phyloP scores from a whole-genome alignment of 2,329 filamentous ascomycete genomes.

The Karstenula rhodostoma region DNA sequence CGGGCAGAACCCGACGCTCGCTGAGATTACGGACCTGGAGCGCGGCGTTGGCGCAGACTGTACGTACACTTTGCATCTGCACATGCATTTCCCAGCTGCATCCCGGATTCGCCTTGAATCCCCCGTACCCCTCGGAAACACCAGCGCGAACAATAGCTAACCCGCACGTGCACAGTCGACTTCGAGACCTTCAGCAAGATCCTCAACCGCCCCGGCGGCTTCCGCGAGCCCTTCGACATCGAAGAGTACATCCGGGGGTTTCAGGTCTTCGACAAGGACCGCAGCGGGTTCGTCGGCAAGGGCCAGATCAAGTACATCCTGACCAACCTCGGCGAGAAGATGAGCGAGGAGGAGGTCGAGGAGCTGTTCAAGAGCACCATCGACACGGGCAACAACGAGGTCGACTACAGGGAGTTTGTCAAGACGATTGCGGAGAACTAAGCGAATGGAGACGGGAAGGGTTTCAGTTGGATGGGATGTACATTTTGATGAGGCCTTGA shows the following conservation, averaged over 20 bases:
- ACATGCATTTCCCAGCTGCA: neutral
- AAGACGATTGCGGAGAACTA: constrained; percentile 52
- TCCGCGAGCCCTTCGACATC: constrained; percentile 96
- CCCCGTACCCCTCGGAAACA: neutral
- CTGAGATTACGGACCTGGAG: constrained; percentile 92
- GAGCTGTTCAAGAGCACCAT: constrained; percentile 94
- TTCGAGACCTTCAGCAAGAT: constrained; percentile 97
- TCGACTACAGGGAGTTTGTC: constrained; percentile 80
- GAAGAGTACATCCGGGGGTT: constrained; percentile 99
- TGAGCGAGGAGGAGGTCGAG: constrained; percentile 98
- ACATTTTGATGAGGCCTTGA: constrained; percentile 1
- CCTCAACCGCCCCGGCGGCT: constrained; percentile 95
- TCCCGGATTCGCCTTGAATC: neutral
- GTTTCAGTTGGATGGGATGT: neutral
- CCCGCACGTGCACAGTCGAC: constrained; percentile 71
- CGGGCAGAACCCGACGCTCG: constrained; percentile 94
- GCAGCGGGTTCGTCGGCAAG: constrained; percentile 97
- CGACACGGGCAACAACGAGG: constrained; percentile 93
- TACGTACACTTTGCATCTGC: constrained; percentile 62
- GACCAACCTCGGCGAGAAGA: constrained; percentile 98
- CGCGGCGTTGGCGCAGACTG: constrained; percentile 89
- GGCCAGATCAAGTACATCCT: constrained; percentile 98
- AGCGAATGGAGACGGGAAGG: neutral
- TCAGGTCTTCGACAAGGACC: constrained; percentile 99
- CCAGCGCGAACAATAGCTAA: neutral